A percentile compares a stretch with the other conserved stretches of the same genome.
Evolutionary conservation across 2,329 filamentous ascomycete genomes (phyloP).

Genomic region (Penicillium paneum): DNA sequence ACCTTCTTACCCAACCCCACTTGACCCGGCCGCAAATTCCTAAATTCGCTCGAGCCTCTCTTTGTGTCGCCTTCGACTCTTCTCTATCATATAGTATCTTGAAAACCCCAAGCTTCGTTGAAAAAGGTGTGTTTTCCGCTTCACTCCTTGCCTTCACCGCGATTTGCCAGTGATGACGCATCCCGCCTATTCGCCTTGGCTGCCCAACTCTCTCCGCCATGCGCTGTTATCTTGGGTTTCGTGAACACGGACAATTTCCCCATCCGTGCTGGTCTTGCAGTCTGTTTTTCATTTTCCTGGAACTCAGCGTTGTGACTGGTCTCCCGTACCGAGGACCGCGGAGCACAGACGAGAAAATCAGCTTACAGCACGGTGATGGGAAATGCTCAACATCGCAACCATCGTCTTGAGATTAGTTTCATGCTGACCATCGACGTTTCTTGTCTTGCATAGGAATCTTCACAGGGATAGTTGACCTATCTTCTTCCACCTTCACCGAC

Average conservation of each 20-base stretch:
- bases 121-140: not conserved
- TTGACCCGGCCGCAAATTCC: not conserved
- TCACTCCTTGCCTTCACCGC: not conserved
- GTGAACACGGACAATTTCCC: not conserved
- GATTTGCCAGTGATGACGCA: slow-evolving; percentile 4
- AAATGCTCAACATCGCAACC: not conserved
- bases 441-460: slow-evolving; percentile 5
- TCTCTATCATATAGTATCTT: not conserved
- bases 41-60: not conserved
- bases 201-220: not conserved
- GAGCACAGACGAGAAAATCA: not conserved
- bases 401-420: not conserved
- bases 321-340: not conserved
- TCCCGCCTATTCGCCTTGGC: not conserved
- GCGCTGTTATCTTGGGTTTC: not conserved
- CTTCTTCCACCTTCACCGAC: not conserved
- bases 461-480: slow-evolving; percentile 1
- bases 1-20: not conserved
- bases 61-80: not conserved
- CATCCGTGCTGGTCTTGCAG: not conserved
- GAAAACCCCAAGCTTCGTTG: not conserved
- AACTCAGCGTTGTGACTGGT: not conserved
- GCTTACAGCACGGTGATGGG: not conserved
- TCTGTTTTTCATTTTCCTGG: not conserved
- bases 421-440: slow-evolving; percentile 11